Evolutionary conservation across 371 early-diverging fungal genomes (phyloP).

Genomic region (Syncephalastrum contaminatum): DNA sequence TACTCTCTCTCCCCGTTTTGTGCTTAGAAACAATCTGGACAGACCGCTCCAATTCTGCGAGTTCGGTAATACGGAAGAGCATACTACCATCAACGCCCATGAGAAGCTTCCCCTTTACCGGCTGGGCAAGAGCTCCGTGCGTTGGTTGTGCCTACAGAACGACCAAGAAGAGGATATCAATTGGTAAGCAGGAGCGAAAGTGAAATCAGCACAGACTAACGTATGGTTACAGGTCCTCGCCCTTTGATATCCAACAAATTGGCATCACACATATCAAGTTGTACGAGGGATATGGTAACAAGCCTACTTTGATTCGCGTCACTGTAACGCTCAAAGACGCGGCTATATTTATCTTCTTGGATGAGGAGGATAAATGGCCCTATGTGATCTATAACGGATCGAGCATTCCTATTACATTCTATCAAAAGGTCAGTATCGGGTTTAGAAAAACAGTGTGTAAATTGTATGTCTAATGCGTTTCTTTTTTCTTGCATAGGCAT

Average conservation of each 20-base stretch:
- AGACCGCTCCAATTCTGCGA: conserved; percentile 62
- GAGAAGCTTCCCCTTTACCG: conserved; percentile 57
- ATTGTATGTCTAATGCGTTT: too few species aligned
- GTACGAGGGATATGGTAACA: conserved; percentile 39
- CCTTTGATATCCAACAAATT: conserved; percentile 77
- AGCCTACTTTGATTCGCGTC: conserved; percentile 72
- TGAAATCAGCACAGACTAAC: background rate
- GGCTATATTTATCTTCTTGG: conserved; percentile 81
- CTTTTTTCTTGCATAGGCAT: conserved; percentile 8
- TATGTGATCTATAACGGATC: conserved; percentile 85
- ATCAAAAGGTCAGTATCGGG: conserved; percentile 68
- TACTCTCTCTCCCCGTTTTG: conserved; percentile 80
- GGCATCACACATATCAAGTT: conserved; percentile 83
- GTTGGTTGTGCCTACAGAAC: conserved; percentile 56
- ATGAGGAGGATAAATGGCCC: conserved; percentile 86
- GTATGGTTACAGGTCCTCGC: conserved; percentile 57
- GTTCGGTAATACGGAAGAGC: conserved; percentile 23
- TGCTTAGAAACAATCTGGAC: conserved; percentile 74
- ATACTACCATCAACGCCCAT: conserved; percentile 30
- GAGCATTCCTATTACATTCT: conserved; percentile 68
- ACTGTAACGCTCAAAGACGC: conserved; percentile 81
- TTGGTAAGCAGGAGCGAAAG: conserved; percentile 43
- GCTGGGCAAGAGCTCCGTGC: conserved; percentile 36
- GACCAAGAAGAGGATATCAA: conserved; percentile 30
- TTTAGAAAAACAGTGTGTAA: too few species aligned